These are phyloP conservation scores for Carex cristatella DNA, from an alignment of 176 grass and related monocot genomes.

Conservation along the genomic window DNA sequence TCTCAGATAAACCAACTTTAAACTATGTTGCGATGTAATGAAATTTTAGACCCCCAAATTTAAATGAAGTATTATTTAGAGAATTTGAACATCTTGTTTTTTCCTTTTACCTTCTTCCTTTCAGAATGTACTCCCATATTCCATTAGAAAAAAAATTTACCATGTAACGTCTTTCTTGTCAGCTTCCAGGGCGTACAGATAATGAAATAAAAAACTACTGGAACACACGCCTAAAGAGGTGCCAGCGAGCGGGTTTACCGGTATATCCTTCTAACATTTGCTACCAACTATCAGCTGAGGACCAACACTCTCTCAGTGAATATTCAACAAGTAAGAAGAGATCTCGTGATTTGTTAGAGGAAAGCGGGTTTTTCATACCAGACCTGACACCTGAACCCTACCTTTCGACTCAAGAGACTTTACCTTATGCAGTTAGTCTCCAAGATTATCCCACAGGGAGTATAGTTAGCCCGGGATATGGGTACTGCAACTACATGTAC, in stretches of 20 bases:
- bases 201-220: constrained; percentile 99
- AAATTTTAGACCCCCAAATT: not conserved
- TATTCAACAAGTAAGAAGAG: constrained; percentile 44
- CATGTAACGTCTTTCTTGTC: constrained; percentile 25
- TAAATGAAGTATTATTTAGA: not conserved
- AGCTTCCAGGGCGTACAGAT: constrained; percentile 95
- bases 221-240: constrained; percentile 96
- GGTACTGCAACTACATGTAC: constrained; percentile 47
- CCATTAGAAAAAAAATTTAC: not conserved
- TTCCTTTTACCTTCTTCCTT: constrained; percentile 8
- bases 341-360: constrained; percentile 43
- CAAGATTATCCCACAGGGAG: constrained; percentile 53
- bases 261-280: constrained; percentile 59
- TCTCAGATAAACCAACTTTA: constrained; percentile 5
- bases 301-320: constrained; percentile 41
- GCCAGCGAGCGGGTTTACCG: constrained; percentile 63
- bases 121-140: constrained; percentile 1
- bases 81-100: not conserved
- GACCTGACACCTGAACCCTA: constrained; percentile 56
- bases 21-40: not conserved
- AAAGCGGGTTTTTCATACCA: constrained; percentile 42
- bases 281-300: constrained; percentile 46
- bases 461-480: constrained; percentile 43
- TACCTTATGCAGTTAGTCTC: constrained; percentile 46
- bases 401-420: constrained; percentile 37